Percentiles rank a stretch among this genome's conserved stretches.
Conservation (phyloP, 2,329 filamentous ascomycete species). For the Paradendryphiella salina region DNA sequence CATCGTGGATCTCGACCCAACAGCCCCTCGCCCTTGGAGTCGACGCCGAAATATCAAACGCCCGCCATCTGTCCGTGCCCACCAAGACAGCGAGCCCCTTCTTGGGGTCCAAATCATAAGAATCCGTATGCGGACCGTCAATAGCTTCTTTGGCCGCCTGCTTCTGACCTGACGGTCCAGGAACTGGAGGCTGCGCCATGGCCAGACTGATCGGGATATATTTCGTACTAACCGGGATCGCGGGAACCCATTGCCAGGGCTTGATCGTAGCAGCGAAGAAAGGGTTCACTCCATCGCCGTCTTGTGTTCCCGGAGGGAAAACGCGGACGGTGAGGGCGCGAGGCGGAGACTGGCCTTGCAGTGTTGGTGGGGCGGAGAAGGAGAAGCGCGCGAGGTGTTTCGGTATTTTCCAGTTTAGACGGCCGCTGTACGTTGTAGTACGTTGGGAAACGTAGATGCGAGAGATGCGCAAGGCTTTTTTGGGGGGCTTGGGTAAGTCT, state of each 20-base stretch:
- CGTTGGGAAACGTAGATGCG: constrained; percentile 43
- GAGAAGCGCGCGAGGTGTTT: constrained; percentile 43
- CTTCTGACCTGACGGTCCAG: constrained; percentile 14
- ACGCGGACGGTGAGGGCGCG: constrained; percentile 30
- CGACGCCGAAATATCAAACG: constrained; percentile 25
- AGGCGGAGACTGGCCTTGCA: constrained; percentile 19
- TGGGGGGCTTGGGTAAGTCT: constrained; percentile 21
- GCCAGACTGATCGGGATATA: constrained; percentile 30
- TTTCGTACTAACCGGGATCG: constrained; percentile 28
- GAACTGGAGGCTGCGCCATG: constrained; percentile 33
- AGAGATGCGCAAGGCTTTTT: constrained; percentile 35
- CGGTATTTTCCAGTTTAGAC: constrained; percentile 43
- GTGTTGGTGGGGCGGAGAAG: constrained; percentile 33
- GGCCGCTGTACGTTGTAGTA: constrained; percentile 41
- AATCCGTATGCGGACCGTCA: constrained; percentile 19
- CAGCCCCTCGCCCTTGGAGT: constrained; percentile 30
- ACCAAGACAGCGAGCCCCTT: constrained; percentile 25
- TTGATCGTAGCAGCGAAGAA: constrained; percentile 36
- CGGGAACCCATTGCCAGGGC: constrained; percentile 34
- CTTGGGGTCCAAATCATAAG: constrained; percentile 27
- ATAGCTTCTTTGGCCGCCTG: constrained; percentile 13
- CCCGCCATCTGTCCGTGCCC: constrained; percentile 34
- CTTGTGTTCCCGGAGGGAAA: constrained; percentile 28
- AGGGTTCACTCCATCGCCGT: constrained; percentile 26
- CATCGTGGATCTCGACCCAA: constrained; percentile 26